Conservation (phyloP, 768 basidiomycete genomes). For the Boletus tomentosulus region DNA sequence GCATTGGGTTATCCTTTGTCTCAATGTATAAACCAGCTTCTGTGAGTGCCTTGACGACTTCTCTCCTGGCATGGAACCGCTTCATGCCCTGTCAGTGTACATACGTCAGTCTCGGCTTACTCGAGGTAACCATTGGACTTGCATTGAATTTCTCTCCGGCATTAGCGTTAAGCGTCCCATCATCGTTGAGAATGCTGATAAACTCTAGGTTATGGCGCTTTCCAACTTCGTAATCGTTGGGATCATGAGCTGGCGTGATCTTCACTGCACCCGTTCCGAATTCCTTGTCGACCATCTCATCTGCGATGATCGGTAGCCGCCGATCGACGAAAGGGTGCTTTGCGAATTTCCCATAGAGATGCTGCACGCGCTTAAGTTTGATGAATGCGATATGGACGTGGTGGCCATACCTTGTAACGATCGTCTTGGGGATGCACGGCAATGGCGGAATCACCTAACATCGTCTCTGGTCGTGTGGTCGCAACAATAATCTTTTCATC, state of each 20-base stretch:
- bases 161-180: conserved; percentile 92
- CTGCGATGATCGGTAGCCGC: conserved; percentile 82
- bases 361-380: conserved; percentile 37
- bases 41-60: conserved; percentile 79
- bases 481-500: conserved; percentile 92
- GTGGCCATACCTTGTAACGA: conserved; percentile 64
- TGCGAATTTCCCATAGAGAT: conserved; percentile 91
- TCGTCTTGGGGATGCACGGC: conserved; percentile 93
- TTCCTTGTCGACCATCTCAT: conserved; percentile 86
- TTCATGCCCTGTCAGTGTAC: conserved; percentile 74
- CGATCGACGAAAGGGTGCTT: conserved; percentile 86
- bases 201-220: conserved; percentile 83
- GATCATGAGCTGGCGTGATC: conserved; percentile 97
- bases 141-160: conserved; percentile 77
- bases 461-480: conserved; percentile 97
- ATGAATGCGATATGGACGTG: not conserved
- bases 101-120: not conserved
- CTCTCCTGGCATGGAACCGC: conserved; percentile 87
- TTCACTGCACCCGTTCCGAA: conserved; percentile 99
- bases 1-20: conserved; percentile 96
- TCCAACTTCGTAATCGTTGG: conserved; percentile 95
- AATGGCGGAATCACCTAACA: conserved; percentile 96
- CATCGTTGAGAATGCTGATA: conserved; percentile 93
- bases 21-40: conserved; percentile 84
- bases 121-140: conserved; percentile 7